Base-by-base conservation (phyloP, 495 filamentous ascomycete genomes). In the Cercophora sp. region DNA sequence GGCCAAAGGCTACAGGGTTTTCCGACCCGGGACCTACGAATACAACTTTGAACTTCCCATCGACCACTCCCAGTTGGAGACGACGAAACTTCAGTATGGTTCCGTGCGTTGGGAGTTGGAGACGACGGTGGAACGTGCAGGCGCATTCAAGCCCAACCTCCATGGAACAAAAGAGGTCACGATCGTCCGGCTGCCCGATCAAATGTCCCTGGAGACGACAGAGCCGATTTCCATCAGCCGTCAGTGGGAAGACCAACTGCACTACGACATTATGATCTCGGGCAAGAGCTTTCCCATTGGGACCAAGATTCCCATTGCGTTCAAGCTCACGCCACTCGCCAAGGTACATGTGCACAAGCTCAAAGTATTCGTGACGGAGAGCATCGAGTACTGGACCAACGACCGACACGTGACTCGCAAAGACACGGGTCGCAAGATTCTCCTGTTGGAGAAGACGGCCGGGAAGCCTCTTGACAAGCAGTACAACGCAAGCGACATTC, bases 211-310 rank as follows among this genome's bases (percentile, higher is more conserved):
- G 43, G 94, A 98, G 63, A 88, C 90, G 68, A 83, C 91, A 22
- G 93, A 98, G 63, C 93, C 93, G 11, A 98, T 98, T 66, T 92
- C 92, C 18, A 97, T 98, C 60, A 96, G 88, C 47, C 78, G 93
- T 20, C 91, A 90, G 50, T 98, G 93, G 93, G 93, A 98, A 61
- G 94, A 98, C 61, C 93, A 98, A 62, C 79, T 98, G 26, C 91
- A 96, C 61, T 98, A 98, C 69, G 93, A 98, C 60, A 98, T 98
- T 54, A 88, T 97, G 59, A 96, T 98, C 54, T 96, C 92, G 3
- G 93, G 94, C 45, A 98, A 98, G 81, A 96, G 92, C 1, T 98
- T 98, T 61, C 90, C 93, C 3, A 76, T 98, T 11, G 94, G 94
- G 16, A 78, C 87, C 3, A 89, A 90, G 60, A 90, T 98, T 20